Evolutionary conservation across 257 asterid genomes (phyloP).

Genomic region (Agastache rugosa): DNA sequence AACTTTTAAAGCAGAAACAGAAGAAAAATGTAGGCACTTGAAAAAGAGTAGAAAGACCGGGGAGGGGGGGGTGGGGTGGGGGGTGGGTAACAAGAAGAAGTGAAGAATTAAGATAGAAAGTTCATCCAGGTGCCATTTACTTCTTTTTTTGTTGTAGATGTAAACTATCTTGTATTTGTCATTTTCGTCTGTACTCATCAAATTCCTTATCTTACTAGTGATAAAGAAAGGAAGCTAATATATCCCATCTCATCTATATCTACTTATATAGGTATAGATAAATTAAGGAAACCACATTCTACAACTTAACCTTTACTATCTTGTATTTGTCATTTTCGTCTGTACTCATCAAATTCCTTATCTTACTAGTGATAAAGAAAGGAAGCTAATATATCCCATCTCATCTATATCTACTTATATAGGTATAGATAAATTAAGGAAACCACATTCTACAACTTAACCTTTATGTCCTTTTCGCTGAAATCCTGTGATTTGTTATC

Average conservation of each 20-base stretch:
- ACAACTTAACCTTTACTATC: constrained; percentile 63
- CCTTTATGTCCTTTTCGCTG: constrained; percentile 75
- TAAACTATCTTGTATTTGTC: not conserved
- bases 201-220: constrained; percentile 3
- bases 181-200: not conserved
- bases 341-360: not conserved
- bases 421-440: not conserved
- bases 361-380: constrained; percentile 4
- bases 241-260: constrained; percentile 1
- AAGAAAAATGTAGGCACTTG: constrained; percentile 6
- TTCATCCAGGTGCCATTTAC: not conserved
- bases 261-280: not conserved
- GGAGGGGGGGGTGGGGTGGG: no score
- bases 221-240: not conserved
- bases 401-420: not conserved
- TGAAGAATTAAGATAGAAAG: not conserved
- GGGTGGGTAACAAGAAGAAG: no score
- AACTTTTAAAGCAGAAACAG: not conserved
- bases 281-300: constrained; percentile 16
- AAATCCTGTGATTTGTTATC: constrained; percentile 49
- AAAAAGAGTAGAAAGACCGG: not conserved
- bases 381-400: not conserved
- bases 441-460: constrained; percentile 36
- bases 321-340: not conserved
- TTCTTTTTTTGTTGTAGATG: not conserved